phyloP scores from a whole-genome alignment of 108 stramenopile genomes.

The Skeletonema potamos region DNA sequence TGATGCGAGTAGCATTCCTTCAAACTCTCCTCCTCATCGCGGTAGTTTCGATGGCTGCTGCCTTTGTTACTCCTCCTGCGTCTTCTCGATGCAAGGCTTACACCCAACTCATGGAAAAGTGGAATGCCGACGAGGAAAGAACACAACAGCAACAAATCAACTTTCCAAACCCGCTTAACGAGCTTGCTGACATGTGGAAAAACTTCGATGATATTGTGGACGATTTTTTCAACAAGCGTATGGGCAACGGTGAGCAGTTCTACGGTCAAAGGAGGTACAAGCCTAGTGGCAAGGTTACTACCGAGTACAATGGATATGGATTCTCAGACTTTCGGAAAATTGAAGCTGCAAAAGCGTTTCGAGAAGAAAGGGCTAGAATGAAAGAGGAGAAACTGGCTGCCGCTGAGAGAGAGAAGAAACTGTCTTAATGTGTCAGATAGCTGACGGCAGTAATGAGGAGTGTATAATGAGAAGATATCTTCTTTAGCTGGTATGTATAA shows the following conservation, averaged over 20 bases:
- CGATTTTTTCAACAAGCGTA: slow-evolving; percentile 81
- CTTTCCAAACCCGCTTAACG: slow-evolving; percentile 31
- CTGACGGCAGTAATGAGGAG: no score
- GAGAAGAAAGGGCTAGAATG: slow-evolving; percentile 57
- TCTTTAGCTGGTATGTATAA: not conserved
- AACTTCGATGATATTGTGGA: slow-evolving; percentile 78
- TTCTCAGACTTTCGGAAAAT: slow-evolving; percentile 65
- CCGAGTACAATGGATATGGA: slow-evolving; percentile 82
- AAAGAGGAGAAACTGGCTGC: slow-evolving; percentile 33
- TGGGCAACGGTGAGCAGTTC: slow-evolving; percentile 58
- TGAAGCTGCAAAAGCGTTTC: slow-evolving; percentile 66
- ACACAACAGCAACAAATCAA: slow-evolving; percentile 9
- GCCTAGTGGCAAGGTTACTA: slow-evolving; percentile 63
- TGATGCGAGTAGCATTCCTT: not conserved
- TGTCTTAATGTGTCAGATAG: not conserved
- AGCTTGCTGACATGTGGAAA: slow-evolving; percentile 36
- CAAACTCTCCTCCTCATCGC: not conserved
- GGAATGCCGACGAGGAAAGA: slow-evolving; percentile 2
- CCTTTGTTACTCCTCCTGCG: not conserved
- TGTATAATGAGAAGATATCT: slow-evolving; percentile 2
- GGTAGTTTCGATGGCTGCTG: not conserved
- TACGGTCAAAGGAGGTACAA: slow-evolving; percentile 83
- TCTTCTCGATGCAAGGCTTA: not conserved
- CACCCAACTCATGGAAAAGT: slow-evolving; percentile 1
- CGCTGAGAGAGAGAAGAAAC: slow-evolving; percentile 1